phyloP scores from a whole-genome alignment of 306 rosid genomes.

The Gleditsia sinensis region DNA sequence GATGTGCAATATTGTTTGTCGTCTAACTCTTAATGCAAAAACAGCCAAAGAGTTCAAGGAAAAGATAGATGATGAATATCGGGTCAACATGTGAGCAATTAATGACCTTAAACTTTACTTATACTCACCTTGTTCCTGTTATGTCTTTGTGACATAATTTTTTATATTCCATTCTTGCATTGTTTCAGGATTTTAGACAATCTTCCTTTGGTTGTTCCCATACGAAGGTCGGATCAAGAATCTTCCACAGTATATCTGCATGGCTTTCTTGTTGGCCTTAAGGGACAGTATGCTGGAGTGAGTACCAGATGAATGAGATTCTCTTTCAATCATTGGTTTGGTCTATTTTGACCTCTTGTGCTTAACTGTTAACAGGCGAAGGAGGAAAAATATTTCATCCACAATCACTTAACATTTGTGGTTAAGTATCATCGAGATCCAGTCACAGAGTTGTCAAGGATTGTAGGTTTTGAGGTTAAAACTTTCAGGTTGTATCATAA shows the following conservation, averaged over 20 bases:
- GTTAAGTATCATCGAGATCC: slow-evolving; percentile 82
- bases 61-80: slow-evolving; percentile 84
- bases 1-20: slow-evolving; percentile 79
- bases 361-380: slow-evolving; percentile 56
- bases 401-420: slow-evolving; percentile 76
- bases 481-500: slow-evolving; percentile 68
- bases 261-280: slow-evolving; percentile 85
- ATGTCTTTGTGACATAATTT: neutral
- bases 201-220: slow-evolving; percentile 85
- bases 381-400: slow-evolving; percentile 75
- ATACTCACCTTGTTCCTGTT: neutral
- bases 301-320: slow-evolving; percentile 24
- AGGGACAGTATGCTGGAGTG: slow-evolving; percentile 87
- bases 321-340: neutral
- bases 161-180: neutral
- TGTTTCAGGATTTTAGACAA: slow-evolving; percentile 80
- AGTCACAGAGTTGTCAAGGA: slow-evolving; percentile 70
- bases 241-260: slow-evolving; percentile 74
- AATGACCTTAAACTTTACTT: slow-evolving; percentile 6
- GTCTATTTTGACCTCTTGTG: slow-evolving; percentile 23
- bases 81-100: slow-evolving; percentile 78
- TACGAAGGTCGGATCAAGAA: slow-evolving; percentile 71
- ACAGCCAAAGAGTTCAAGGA: slow-evolving; percentile 73
- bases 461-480: slow-evolving; percentile 91
- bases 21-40: slow-evolving; percentile 55